A percentile compares a stretch with the other conserved stretches of the same genome.
phyloP scores from a whole-genome alignment of 441 rosid species.

The Gossypium laxum region DNA sequence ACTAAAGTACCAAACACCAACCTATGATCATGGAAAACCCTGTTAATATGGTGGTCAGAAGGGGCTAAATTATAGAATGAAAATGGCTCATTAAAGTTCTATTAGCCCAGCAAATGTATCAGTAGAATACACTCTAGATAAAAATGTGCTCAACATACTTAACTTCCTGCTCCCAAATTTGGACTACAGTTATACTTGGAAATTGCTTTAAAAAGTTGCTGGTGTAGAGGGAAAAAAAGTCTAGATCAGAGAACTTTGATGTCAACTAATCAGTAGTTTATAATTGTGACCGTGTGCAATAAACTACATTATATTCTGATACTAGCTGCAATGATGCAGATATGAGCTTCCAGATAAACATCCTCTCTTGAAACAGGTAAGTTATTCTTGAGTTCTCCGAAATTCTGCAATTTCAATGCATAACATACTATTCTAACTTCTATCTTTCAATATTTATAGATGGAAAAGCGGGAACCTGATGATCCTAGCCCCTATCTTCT shows the following conservation, averaged over 20 bases:
- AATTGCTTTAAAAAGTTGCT: neutral
- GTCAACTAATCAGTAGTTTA: neutral
- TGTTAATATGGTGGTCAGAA: neutral
- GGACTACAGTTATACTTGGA: neutral
- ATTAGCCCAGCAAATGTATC: slow-evolving; percentile 13
- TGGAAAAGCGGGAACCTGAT: slow-evolving; percentile 75
- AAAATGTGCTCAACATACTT: neutral
- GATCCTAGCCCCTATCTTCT: slow-evolving; percentile 93
- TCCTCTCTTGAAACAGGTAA: slow-evolving; percentile 71
- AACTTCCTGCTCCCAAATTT: neutral
- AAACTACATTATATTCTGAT: neutral
- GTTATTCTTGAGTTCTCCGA: slow-evolving; percentile 22
- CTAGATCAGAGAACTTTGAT: neutral
- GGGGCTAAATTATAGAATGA: slow-evolving; percentile 5
- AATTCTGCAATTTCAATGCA: slow-evolving; percentile 14
- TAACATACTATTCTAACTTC: slow-evolving; percentile 16
- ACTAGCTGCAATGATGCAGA: slow-evolving; percentile 40
- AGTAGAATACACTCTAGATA: slow-evolving; percentile 2
- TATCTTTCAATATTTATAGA: slow-evolving; percentile 35
- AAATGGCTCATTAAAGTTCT: neutral
- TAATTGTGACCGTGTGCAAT: neutral
- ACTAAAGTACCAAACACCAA: neutral
- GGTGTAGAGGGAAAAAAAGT: neutral
- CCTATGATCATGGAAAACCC: neutral
- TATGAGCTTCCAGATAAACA: slow-evolving; percentile 85